A percentile compares a stretch with the other conserved stretches of the same genome.
These are phyloP conservation scores for Bacterosira constricta DNA, from an alignment of 108 stramenopile species.

Conservation along the genomic window DNA sequence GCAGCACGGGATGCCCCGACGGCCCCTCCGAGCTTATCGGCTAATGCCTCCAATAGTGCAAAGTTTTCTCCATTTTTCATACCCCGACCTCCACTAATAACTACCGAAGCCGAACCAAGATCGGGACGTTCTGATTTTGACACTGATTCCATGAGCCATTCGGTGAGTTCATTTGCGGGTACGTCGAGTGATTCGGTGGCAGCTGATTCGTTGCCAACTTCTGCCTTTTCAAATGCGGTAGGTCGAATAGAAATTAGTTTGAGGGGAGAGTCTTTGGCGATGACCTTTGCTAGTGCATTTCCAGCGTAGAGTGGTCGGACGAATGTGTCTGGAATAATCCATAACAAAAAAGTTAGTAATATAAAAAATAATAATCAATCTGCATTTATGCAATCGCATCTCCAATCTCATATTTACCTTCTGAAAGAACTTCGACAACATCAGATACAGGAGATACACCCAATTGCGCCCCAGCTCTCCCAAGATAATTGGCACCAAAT, in stretches of 20 bases:
- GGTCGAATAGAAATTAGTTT: constrained; percentile 92
- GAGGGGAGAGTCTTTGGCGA: constrained; percentile 64
- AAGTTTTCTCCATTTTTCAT: constrained; percentile 97
- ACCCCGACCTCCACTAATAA: constrained; percentile 97
- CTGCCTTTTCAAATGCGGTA: constrained; percentile 97
- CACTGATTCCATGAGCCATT: constrained; percentile 73
- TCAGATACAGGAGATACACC: constrained; percentile 92
- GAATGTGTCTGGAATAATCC: constrained; percentile 75
- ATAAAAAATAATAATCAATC: not conserved
- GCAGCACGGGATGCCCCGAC: constrained; percentile 95
- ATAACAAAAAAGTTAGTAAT: not conserved
- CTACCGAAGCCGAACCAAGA: constrained; percentile 88
- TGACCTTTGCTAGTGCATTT: constrained; percentile 97
- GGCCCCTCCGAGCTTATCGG: constrained; percentile 97
- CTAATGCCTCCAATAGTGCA: constrained; percentile 90
- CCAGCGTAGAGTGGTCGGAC: constrained; percentile 99
- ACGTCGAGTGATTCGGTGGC: constrained; percentile 66
- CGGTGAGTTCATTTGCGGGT: constrained; percentile 54
- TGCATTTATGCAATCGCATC: not conserved
- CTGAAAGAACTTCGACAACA: constrained; percentile 85
- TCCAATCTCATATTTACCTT: constrained; percentile 54
- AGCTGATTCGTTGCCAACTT: constrained; percentile 58
- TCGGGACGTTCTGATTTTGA: constrained; percentile 94
- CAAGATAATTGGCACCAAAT: constrained; percentile 92
- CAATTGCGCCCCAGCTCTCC: constrained; percentile 93